A percentile compares a stretch with the other conserved stretches of the same genome.
Evolutionary conservation across 1,284 basidiomycete genomes (phyloP).

Genomic region (Ustilago loliicola): DNA sequence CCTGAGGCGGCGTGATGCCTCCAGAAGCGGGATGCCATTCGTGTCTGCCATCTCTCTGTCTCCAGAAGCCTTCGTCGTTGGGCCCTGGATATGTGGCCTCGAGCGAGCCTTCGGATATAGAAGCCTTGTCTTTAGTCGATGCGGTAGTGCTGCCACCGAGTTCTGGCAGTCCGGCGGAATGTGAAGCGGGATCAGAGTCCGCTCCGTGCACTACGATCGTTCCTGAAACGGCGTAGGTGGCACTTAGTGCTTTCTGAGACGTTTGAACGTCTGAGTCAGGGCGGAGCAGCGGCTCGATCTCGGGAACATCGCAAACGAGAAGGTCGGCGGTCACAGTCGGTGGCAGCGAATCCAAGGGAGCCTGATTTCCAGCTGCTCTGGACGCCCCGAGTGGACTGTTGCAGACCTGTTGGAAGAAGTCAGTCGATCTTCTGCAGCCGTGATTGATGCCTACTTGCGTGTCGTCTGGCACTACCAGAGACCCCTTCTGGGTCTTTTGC

Average conservation of each 20-base stretch:
- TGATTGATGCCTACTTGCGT: constrained; percentile 18
- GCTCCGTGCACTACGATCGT: constrained; percentile 31
- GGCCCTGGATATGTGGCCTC: constrained; percentile 36
- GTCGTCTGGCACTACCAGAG: constrained; percentile 14
- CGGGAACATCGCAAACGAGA: constrained; percentile 44
- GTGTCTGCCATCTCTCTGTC: constrained; percentile 44
- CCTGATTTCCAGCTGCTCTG: not conserved
- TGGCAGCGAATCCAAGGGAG: not conserved
- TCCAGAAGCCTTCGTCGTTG: constrained; percentile 48
- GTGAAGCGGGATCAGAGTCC: not conserved
- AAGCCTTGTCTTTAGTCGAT: not conserved
- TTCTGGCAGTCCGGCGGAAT: constrained; percentile 13
- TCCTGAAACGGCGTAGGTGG: constrained; percentile 43
- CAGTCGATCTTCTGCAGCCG: constrained; percentile 48
- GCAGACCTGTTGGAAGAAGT: constrained; percentile 52
- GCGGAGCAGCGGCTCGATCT: constrained; percentile 40
- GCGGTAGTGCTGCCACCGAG: constrained; percentile 1
- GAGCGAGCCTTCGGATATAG: not conserved
- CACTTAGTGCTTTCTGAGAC: not conserved
- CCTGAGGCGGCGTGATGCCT: not conserved
- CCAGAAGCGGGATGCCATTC: constrained; percentile 43
- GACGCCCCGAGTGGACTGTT: constrained; percentile 4
- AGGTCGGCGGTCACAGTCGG: constrained; percentile 35
- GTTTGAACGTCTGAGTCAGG: constrained; percentile 3
- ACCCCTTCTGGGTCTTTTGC: not conserved